Conservation (phyloP, 345 rosid genomes). For the Lumnitzera littorea region DNA sequence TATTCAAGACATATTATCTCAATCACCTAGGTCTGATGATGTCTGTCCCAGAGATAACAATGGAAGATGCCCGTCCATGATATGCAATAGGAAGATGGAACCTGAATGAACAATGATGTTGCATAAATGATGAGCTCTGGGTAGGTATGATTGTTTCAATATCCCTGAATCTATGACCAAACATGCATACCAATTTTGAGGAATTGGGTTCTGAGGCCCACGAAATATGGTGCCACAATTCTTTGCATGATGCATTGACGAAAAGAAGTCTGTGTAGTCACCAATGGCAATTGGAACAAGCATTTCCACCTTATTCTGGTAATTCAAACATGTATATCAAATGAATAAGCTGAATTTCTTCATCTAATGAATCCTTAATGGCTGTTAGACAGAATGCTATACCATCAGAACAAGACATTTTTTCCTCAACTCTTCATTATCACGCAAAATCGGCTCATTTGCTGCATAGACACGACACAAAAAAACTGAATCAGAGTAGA, state of each 20-base stretch:
- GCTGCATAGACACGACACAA: slow-evolving; percentile 41
- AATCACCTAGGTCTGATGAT: slow-evolving; percentile 74
- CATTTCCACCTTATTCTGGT: slow-evolving; percentile 75
- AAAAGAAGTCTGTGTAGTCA: slow-evolving; percentile 93
- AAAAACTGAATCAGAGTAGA: slow-evolving; percentile 1
- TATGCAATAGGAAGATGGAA: slow-evolving; percentile 94
- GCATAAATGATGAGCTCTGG: slow-evolving; percentile 2
- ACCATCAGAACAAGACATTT: slow-evolving; percentile 72
- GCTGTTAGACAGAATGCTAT: not conserved
- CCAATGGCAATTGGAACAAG: slow-evolving; percentile 79
- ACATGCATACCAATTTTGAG: slow-evolving; percentile 58
- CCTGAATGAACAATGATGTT: slow-evolving; percentile 36
- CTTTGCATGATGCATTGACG: slow-evolving; percentile 90
- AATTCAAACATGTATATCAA: slow-evolving; percentile 9
- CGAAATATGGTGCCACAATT: slow-evolving; percentile 88
- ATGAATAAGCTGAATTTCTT: not conserved
- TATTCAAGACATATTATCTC: not conserved
- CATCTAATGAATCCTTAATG: not conserved
- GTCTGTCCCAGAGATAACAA: slow-evolving; percentile 85
- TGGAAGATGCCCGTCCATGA: slow-evolving; percentile 93
- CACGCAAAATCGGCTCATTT: slow-evolving; percentile 57
- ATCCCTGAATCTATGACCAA: not conserved
- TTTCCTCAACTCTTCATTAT: slow-evolving; percentile 48
- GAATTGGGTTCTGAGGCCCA: slow-evolving; percentile 70
- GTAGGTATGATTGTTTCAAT: not conserved